These are phyloP conservation scores for Boletus reticuloceps DNA, from an alignment of 768 basidiomycete genomes.

Conservation along the genomic window DNA sequence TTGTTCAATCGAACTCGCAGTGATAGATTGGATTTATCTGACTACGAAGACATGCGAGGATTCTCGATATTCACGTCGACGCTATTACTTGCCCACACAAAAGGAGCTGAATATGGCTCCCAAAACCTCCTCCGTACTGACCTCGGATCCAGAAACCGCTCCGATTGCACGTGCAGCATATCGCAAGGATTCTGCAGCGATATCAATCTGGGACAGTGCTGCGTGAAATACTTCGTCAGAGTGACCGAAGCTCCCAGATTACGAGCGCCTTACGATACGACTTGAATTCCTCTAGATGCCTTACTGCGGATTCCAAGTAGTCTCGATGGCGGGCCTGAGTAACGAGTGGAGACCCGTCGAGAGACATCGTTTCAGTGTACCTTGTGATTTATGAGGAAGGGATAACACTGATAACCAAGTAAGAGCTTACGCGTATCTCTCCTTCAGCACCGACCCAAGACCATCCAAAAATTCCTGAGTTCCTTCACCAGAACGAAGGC, in stretches of 20 bases:
- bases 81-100: slow-evolving; percentile 76
- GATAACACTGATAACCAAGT: background rate
- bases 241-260: background rate
- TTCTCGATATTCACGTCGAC: background rate
- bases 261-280: slow-evolving; percentile 26
- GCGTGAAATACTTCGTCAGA: slow-evolving; percentile 6
- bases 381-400: slow-evolving; percentile 5
- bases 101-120: slow-evolving; percentile 84
- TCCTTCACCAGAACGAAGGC: slow-evolving; percentile 59
- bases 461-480: slow-evolving; percentile 57
- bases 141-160: slow-evolving; percentile 66
- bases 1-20: background rate
- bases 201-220: slow-evolving; percentile 71
- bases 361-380: slow-evolving; percentile 21
- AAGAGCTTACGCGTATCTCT: slow-evolving; percentile 23
- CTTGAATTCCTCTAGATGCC: slow-evolving; percentile 30
- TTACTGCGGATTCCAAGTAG: slow-evolving; percentile 65
- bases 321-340: slow-evolving; percentile 79
- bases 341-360: slow-evolving; percentile 50
- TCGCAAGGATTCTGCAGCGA: slow-evolving; percentile 84
- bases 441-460: slow-evolving; percentile 47
- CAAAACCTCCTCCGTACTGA: slow-evolving; percentile 81
- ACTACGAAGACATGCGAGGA: background rate
- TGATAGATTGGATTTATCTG: slow-evolving; percentile 1
- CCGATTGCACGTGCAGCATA: slow-evolving; percentile 86